A percentile compares a stretch with the other conserved stretches of the same genome.
Evolutionary conservation across 2,329 filamentous ascomycete genomes (phyloP).

Genomic region (Sporothrix variecibatus): DNA sequence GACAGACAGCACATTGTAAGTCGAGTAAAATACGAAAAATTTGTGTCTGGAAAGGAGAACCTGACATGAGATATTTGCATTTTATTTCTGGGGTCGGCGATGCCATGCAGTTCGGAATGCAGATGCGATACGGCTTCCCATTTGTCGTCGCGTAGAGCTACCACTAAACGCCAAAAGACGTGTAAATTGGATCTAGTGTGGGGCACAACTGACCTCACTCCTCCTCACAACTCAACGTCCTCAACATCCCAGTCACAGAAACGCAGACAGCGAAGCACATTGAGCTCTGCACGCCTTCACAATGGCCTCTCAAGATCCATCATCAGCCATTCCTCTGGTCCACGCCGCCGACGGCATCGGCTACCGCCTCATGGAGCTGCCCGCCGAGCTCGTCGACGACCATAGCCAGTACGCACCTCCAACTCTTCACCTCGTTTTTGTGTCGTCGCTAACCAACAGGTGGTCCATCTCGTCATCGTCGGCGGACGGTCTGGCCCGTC

Average conservation of each 20-base stretch:
- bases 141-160: not conserved
- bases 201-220: not conserved
- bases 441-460: slow-evolving; percentile 26
- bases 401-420: slow-evolving; percentile 47
- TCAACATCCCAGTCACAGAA: not conserved
- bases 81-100: not conserved
- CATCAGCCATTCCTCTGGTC: slow-evolving; percentile 52
- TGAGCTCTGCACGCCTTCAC: too few species aligned
- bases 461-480: slow-evolving; percentile 47
- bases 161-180: not conserved
- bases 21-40: too few species aligned
- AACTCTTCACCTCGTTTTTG: not conserved
- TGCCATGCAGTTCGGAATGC: not conserved
- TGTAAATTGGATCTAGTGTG: slow-evolving; percentile 17
- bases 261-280: not conserved
- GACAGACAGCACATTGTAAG: too few species aligned
- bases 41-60: too few species aligned
- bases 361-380: slow-evolving; percentile 65
- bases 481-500: slow-evolving; percentile 54
- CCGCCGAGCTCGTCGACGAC: slow-evolving; percentile 57
- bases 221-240: not conserved
- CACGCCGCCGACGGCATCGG: slow-evolving; percentile 51
- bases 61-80: not conserved
- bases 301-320: slow-evolving; percentile 49
- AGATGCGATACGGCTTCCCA: not conserved